Conservation (phyloP, 2,329 filamentous ascomycete genomes). For the Fusarium compactum region DNA sequence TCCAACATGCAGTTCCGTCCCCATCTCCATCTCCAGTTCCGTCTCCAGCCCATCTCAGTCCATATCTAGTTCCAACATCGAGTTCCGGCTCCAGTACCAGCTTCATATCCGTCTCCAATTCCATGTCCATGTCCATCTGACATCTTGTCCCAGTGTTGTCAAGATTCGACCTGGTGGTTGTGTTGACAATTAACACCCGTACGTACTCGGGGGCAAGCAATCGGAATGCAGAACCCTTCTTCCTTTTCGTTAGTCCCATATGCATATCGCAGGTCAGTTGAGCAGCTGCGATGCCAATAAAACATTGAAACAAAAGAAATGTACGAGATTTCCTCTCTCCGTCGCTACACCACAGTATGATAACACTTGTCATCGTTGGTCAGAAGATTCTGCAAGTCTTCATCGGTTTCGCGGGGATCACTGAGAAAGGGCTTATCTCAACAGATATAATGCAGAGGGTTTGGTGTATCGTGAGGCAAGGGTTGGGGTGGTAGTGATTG, state of each 20-base stretch:
- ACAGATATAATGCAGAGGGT: neutral
- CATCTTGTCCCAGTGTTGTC: neutral
- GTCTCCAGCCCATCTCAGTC: too few relatives aligned
- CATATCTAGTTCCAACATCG: too few relatives aligned
- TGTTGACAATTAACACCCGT: neutral
- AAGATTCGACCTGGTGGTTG: neutral
- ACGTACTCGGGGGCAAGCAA: neutral
- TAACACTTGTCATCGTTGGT: neutral
- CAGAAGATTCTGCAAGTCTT: neutral
- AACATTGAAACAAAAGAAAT: neutral
- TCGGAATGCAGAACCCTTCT: neutral
- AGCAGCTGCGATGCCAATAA: neutral
- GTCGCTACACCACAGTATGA: neutral
- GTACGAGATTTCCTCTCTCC: neutral
- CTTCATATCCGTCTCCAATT: too few relatives aligned
- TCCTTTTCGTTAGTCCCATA: neutral
- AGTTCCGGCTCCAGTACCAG: too few relatives aligned
- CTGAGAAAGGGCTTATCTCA: neutral
- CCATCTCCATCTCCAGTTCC: too few relatives aligned
- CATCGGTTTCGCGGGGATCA: neutral
- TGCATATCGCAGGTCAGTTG: neutral
- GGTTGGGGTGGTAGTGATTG: neutral
- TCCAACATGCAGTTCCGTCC: neutral
- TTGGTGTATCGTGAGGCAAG: neutral
- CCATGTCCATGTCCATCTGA: neutral